Conservation (phyloP, 1,139 yeast genomes). For the Candida labiduridarum region DNA sequence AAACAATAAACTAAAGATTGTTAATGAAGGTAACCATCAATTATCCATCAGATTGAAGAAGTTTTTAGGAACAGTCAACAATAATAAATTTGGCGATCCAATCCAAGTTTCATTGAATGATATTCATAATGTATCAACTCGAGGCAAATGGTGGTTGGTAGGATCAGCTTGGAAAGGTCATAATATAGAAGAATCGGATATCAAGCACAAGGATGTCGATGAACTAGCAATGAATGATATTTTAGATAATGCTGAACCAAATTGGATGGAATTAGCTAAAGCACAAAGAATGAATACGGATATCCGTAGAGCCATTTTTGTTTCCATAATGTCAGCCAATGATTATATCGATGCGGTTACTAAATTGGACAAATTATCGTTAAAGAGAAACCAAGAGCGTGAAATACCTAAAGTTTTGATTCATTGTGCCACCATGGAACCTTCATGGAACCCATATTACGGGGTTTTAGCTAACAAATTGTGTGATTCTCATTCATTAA, state of each 20-base stretch:
- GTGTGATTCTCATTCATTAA: conserved; percentile 67
- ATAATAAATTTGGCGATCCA: conserved; percentile 63
- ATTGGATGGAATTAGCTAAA: conserved; percentile 86
- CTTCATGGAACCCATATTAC: conserved; percentile 88
- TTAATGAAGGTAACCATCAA: conserved; percentile 49
- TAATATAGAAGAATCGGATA: conserved; percentile 28
- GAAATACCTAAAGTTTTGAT: conserved; percentile 85
- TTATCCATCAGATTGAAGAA: conserved; percentile 67
- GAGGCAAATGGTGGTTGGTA: conserved; percentile 98
- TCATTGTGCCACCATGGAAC: conserved; percentile 86
- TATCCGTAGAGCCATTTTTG: conserved; percentile 87
- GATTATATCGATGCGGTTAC: conserved; percentile 89
- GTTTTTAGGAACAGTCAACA: conserved; percentile 54
- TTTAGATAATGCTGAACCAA: conserved; percentile 72
- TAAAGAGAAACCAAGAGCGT: conserved; percentile 81
- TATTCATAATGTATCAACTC: conserved; percentile 69
- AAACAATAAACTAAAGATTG: conserved; percentile 73
- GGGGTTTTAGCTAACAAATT: conserved; percentile 77
- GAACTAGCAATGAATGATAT: conserved; percentile 51
- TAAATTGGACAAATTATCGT: conserved; percentile 74
- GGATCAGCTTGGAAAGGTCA: conserved; percentile 95
- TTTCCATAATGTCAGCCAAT: conserved; percentile 92
- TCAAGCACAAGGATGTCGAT: conserved; percentile 22
- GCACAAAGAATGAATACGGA: conserved; percentile 94
- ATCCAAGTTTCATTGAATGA: conserved; percentile 84